Evolutionary conservation across 2,329 filamentous ascomycete species (phyloP), one percentile per base, ranked within the genome.

Genomic region (Ophiosphaerella korrae): DNA sequence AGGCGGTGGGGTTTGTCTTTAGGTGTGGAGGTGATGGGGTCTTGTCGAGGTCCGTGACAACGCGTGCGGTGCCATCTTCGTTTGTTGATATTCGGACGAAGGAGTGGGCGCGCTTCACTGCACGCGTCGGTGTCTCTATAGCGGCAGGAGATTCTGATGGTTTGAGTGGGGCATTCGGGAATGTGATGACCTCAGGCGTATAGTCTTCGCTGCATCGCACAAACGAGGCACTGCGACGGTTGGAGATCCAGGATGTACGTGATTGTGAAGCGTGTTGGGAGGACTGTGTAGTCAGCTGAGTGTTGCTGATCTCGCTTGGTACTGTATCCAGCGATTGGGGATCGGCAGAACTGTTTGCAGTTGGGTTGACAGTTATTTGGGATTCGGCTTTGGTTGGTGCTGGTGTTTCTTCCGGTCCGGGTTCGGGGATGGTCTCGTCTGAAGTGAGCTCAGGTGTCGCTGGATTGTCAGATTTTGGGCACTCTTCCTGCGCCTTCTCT

Each of bases 31-130:
- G 87, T 1, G 88, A 90, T 2, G 89, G 88, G 2, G 88, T 88
- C 26, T 82, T 80, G 56, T 88, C 84, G 55, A 87, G 82, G 47
- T 88, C 80, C 13, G 83, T 85, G 18, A 92, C 84, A 44, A 97
- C 81, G 64, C 93, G 88, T n/a, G 93, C 93, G 68, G 92, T 93
- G 60, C 93, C 93, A 67, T 97, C 91, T 29, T 92, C 82, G 14
- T 90, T 94, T 66, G 94, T 85, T 1, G 90, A 91, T 24, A 97
- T 80, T 42, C 91, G 87, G 50, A 96, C 82, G 24, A 84, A 82
- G 42, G 83, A 83, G 35, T 74, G 69, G 6, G 66, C 58, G 50
- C 72, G 72, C 54, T 72, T 74, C 29, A 75, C 49, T 2, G 71
- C 50, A 32, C 57, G 79, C 63, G 45, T 76, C 78, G 67, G 82